Percentiles rank a stretch among this genome's conserved stretches.
These are phyloP conservation scores for Metschnikowia aberdeeniae DNA, from an alignment of 805 yeast genomes.

Conservation along the genomic window DNA sequence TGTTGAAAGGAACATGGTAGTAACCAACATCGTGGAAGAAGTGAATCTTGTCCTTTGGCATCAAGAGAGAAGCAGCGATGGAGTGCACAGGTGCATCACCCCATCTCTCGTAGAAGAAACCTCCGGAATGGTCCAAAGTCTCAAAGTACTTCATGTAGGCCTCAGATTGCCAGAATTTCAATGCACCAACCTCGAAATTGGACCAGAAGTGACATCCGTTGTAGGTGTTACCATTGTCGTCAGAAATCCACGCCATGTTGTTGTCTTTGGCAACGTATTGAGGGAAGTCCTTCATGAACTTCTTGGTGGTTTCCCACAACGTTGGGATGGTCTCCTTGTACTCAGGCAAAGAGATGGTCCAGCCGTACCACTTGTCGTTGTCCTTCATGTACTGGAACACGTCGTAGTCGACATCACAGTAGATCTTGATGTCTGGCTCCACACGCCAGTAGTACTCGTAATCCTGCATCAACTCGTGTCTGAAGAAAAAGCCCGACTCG, in stretches of 20 bases:
- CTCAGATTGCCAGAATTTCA: constrained; percentile 69
- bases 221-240: constrained; percentile 65
- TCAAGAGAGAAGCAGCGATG: constrained; percentile 75
- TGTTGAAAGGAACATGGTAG: constrained; percentile 74
- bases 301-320: constrained; percentile 21
- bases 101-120: constrained; percentile 86
- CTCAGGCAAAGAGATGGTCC: constrained; percentile 22
- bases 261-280: constrained; percentile 18
- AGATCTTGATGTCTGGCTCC: constrained; percentile 21
- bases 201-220: constrained; percentile 90
- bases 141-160: constrained; percentile 68
- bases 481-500: constrained; percentile 21
- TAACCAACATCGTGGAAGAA: constrained; percentile 82
- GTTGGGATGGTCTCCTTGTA: constrained; percentile 20
- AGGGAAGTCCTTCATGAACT: constrained; percentile 17
- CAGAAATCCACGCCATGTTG: constrained; percentile 63
- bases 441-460: constrained; percentile 28
- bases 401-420: constrained; percentile 25
- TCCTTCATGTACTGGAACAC: constrained; percentile 23
- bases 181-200: constrained; percentile 75
- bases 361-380: constrained; percentile 22
- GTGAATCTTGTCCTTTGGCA: constrained; percentile 66
- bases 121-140: constrained; percentile 62
- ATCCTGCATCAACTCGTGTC: constrained; percentile 17
- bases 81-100: constrained; percentile 92